phyloP scores from a whole-genome alignment of 192 early-diverging fungal genomes.

The Coemansia sp. region DNA sequence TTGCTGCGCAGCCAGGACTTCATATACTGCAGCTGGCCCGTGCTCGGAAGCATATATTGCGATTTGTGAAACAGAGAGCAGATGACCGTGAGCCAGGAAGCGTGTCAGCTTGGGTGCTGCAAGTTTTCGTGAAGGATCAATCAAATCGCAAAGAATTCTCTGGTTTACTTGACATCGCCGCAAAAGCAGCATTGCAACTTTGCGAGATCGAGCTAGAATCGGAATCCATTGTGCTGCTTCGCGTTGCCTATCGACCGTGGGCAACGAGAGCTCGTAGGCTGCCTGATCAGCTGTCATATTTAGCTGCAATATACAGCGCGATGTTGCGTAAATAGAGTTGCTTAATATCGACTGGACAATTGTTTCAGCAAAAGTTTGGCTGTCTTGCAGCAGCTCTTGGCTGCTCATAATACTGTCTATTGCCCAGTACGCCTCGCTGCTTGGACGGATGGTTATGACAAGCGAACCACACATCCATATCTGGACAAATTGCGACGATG shows the following conservation, averaged over 20 bases:
- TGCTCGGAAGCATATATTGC: not conserved
- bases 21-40: not conserved
- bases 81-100: not conserved
- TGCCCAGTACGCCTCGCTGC: not conserved
- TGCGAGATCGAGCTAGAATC: constrained; percentile 1
- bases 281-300: not conserved
- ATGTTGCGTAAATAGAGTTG: not conserved
- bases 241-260: not conserved
- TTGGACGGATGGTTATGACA: not conserved
- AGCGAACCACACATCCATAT: not conserved
- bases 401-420: not conserved
- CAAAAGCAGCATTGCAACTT: not conserved
- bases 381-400: not conserved
- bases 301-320: not conserved
- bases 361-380: not conserved
- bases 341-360: not conserved
- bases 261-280: not conserved
- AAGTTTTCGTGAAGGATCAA: not conserved
- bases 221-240: constrained; percentile 2
- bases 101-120: too few species aligned
- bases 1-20: not conserved
- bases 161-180: not conserved
- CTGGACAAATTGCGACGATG: not conserved
- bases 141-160: not conserved
- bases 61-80: not conserved